Evolutionary conservation across 495 filamentous ascomycete species (phyloP), one percentile per base, ranked within the genome.

Genomic region (Penicillium daleae): DNA sequence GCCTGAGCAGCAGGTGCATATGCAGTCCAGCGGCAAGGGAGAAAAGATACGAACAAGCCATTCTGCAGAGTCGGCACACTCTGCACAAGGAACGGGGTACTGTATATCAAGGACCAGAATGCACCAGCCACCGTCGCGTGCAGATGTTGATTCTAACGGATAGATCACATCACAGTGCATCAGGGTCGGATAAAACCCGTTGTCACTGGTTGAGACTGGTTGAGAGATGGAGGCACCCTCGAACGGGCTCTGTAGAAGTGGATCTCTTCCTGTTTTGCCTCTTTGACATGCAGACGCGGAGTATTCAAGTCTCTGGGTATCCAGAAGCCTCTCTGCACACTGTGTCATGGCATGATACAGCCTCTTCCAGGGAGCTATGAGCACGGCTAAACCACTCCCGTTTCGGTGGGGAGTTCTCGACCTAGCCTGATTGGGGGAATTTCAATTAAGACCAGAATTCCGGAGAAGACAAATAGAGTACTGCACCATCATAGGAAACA

Each of bases 221-320:
- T 32, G 50, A 54, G 29, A 31, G 48, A 17, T 6, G 19, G 42
- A 46, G 21, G 42, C 4, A 15, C 8, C 42, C 3, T 46, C 42
- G 8, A 21, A 46, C 19, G 21, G 19, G 9, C 17, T 46, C 19
- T 46, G 19, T 21, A 35, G 51, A 6, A 12, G 51, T 31, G 51
- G n/a, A 54, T 15, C 46, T 50, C 46, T 31, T 50, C 46, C 24
- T 35, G 51, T 33, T 35, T 54, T 35, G 26, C 27, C 48, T 29
- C 56, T 63, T 57, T 69, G 66, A 69, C 66, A 66, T 66, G 63
- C 66, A 62, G 66, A 32, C 29, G 53, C 65, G 66, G 66, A 65
- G 62, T 59, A 59, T 68, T 68, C 66, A 62, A 35, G 33, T 35
- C 10, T 12, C n/a, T n/a, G n/a, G 33, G 51, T 63, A 61, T 46